phyloP scores from a whole-genome alignment of 352 stramenopile species.

The Phytophthora lateralis region DNA sequence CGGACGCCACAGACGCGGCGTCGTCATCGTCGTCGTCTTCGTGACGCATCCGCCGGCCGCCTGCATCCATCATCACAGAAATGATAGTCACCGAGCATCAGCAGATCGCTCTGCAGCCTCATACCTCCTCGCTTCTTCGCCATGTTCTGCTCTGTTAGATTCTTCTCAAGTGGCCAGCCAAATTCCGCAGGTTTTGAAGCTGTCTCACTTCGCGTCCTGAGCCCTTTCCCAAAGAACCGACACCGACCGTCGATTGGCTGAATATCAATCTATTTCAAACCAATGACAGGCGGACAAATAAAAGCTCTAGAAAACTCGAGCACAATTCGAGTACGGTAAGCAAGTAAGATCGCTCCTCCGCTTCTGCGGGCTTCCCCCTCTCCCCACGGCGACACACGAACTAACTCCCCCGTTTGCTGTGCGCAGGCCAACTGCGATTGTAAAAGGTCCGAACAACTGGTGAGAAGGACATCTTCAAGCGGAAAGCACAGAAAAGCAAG shows the following conservation, averaged over 20 bases:
- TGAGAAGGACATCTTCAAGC: constrained; percentile 5
- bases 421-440: constrained; percentile 10
- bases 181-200: neutral
- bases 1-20: constrained; percentile 62
- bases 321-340: constrained; percentile 12
- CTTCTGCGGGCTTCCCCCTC: neutral
- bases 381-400: too few species aligned
- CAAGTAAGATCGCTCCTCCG: constrained; percentile 21
- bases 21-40: constrained; percentile 80
- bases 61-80: constrained; percentile 16
- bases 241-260: constrained; percentile 8
- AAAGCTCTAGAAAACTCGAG: neutral
- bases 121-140: constrained; percentile 72
- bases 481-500: constrained; percentile 3
- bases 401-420: constrained; percentile 1
- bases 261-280: constrained; percentile 8
- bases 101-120: constrained; percentile 6
- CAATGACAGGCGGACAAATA: constrained; percentile 2
- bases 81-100: constrained; percentile 14
- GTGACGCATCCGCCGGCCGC: constrained; percentile 63
- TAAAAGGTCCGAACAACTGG: neutral
- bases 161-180: constrained; percentile 15
- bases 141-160: constrained; percentile 36
- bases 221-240: constrained; percentile 14
- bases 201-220: constrained; percentile 1